Evolutionary conservation across 2,329 filamentous ascomycete genomes (phyloP).

Genomic region (Diaporthe ampelina): DNA sequence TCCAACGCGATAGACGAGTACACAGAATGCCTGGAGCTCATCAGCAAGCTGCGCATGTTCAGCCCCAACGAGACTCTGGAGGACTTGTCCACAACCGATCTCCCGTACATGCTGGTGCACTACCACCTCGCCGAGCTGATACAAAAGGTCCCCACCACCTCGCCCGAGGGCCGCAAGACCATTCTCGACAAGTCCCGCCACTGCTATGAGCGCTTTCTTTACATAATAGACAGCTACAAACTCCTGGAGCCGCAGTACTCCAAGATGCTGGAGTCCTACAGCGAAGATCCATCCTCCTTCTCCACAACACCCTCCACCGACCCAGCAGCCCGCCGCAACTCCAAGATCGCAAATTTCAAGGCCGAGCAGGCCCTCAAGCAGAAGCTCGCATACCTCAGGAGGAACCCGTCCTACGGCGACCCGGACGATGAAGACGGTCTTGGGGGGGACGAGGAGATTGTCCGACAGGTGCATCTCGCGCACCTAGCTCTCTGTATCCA

Average conservation of each 20-base stretch:
- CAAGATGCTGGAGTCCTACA: slow-evolving; percentile 79
- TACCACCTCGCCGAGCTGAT: slow-evolving; percentile 85
- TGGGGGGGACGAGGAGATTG: slow-evolving; percentile 86
- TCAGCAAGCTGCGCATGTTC: slow-evolving; percentile 83
- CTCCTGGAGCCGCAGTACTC: slow-evolving; percentile 76
- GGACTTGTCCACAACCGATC: slow-evolving; percentile 85
- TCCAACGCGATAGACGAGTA: slow-evolving; percentile 77
- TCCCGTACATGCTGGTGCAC: slow-evolving; percentile 86
- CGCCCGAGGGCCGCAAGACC: slow-evolving; percentile 69
- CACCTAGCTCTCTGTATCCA: slow-evolving; percentile 81
- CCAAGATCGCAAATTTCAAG: slow-evolving; percentile 88
- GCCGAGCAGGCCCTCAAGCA: slow-evolving; percentile 88
- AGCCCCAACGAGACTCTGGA: slow-evolving; percentile 91
- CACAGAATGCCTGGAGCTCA: slow-evolving; percentile 78
- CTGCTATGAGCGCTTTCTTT: slow-evolving; percentile 84
- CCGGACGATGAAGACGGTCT: slow-evolving; percentile 67
- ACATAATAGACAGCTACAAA: slow-evolving; percentile 82
- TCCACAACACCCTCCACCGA: slow-evolving; percentile 73
- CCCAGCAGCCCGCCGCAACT: slow-evolving; percentile 78
- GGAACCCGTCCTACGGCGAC: slow-evolving; percentile 68
- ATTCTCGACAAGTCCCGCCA: slow-evolving; percentile 75
- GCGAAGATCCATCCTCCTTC: slow-evolving; percentile 79
- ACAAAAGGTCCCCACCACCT: slow-evolving; percentile 72
- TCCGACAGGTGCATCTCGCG: slow-evolving; percentile 83
- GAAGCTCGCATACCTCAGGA: slow-evolving; percentile 75